Evolutionary conservation across 1,139 yeast species (phyloP).

Genomic region (Yamadazyma aaseri): DNA sequence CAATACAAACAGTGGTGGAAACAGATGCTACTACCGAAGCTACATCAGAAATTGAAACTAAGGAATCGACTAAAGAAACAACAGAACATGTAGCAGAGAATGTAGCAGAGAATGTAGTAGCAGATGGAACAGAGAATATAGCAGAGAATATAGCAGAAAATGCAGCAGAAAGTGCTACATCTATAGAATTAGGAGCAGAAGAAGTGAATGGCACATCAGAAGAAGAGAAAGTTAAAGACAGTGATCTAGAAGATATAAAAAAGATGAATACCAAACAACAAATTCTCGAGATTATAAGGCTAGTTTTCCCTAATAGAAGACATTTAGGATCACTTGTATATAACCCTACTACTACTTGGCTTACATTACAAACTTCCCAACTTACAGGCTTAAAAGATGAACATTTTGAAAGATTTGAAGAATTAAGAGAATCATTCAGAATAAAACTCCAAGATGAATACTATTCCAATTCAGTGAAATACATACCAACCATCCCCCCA

Average conservation of each 20-base stretch:
- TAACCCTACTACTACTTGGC: slow-evolving; percentile 53
- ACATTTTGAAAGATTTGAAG: slow-evolving; percentile 30
- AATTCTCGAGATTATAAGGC: slow-evolving; percentile 44
- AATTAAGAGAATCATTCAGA: slow-evolving; percentile 27
- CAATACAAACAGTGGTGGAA: too few species aligned
- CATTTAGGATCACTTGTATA: slow-evolving; percentile 65
- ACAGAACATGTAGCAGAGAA: too few species aligned
- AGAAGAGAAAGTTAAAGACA: slow-evolving; percentile 1
- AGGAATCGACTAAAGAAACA: too few species aligned
- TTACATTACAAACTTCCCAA: slow-evolving; percentile 34
- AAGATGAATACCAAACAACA: slow-evolving; percentile 20
- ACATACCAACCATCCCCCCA: slow-evolving; percentile 46
- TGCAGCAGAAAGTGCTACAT: too few species aligned
- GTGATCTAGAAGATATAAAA: slow-evolving; percentile 3
- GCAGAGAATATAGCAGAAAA: slow-evolving; percentile 4
- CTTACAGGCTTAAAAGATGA: slow-evolving; percentile 38
- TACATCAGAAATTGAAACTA: not conserved
- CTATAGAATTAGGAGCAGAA: too few species aligned
- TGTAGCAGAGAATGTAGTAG: too few species aligned
- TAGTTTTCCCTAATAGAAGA: slow-evolving; percentile 46
- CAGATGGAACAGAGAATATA: not conserved
- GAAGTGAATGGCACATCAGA: not conserved
- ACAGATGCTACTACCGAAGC: not conserved
- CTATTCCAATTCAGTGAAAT: slow-evolving; percentile 17
- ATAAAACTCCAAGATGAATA: slow-evolving; percentile 24